Evolutionary conservation across 2,329 filamentous ascomycete genomes (phyloP).

Genomic region (Proliferodiscus dingleyae): DNA sequence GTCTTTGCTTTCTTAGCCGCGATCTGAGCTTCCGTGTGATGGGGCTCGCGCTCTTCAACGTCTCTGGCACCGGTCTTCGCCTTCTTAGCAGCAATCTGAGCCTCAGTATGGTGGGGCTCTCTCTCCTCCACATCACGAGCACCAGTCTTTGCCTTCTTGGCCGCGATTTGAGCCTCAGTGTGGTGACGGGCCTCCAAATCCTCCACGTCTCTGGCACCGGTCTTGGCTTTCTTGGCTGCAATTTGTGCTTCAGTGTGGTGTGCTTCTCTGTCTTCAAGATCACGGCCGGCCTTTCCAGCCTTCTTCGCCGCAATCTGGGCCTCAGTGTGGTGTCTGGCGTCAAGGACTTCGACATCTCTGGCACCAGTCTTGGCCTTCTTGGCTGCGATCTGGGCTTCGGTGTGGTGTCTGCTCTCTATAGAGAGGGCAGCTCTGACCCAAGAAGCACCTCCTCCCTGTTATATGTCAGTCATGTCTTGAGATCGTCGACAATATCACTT

Average conservation of each 20-base stretch:
- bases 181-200: conserved; percentile 12
- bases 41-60: no score
- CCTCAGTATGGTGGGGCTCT: conserved; percentile 19
- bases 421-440: conserved; percentile 12
- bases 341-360: conserved; percentile 6
- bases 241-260: no score
- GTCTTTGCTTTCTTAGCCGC: no score
- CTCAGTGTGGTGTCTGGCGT: conserved; percentile 13
- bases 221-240: conserved; percentile 7
- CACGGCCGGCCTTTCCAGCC: no score
- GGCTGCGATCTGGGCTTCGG: conserved; percentile 17
- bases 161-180: conserved; percentile 10
- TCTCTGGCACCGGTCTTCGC: no score
- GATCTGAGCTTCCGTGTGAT: no score
- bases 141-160: conserved; percentile 15
- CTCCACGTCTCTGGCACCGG: conserved; percentile 4
- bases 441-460: conserved; percentile 5
- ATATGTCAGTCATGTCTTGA: neutral
- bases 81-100: conserved; percentile 21
- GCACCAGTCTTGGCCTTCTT: conserved; percentile 10
- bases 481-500: neutral
- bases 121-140: conserved; percentile 7
- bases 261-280: neutral
- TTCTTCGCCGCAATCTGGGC: conserved; percentile 9
- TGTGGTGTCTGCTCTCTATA: conserved; percentile 18